Base-by-base conservation (phyloP, 345 rosid species). In the Cochlearia excelsa region DNA sequence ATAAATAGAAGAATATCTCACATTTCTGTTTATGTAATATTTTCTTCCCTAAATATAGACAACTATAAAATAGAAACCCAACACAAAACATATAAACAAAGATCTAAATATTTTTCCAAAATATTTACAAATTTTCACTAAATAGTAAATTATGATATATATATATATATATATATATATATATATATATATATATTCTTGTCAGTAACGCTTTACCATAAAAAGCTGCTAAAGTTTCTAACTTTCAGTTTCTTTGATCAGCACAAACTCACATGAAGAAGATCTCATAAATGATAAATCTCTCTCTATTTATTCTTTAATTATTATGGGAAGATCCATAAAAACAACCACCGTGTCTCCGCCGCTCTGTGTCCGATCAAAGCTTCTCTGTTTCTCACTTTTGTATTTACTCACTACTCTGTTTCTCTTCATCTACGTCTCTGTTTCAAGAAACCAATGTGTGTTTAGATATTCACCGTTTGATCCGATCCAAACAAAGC, bases 361-460 rank as follows among this genome's bases (percentile, higher is more conserved):
- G 3, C 85, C 91, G 26, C 86, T 75, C 48, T 66, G 74, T 60
- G 75, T 76, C 76, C 81, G 80, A 80, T 84, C 97, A 49, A 88
- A 86, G 55, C 84, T 79, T 44, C 87, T 92, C 82, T 88, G 95
- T 61, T 57, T 86, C 57, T 86, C 97, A 54, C 78, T 88, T 35
- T n/a, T 83, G 3, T 88, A 88, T 66, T 83, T 92, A 42, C 60
- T 77, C 77, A 65, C 82, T 37, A 48, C 86, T 23, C 69, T 92
- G 31, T 78, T 75, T 69, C 46, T 88, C 0, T 83, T 84, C 39
- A 54, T 92, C 57, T 77, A 77, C 74, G 62, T 75, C 4, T 61
- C 81, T 9, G 58, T 82, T 6, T 73, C 82, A 30, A 74, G 85
- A 9, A 59, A 78, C 59, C 75, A 66, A 62, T 88, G 98, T 63